A percentile compares a stretch with the other conserved stretches of the same genome.
These are phyloP conservation scores for Metschnikowia lachancei DNA, from an alignment of 805 yeast species.

Conservation along the genomic window DNA sequence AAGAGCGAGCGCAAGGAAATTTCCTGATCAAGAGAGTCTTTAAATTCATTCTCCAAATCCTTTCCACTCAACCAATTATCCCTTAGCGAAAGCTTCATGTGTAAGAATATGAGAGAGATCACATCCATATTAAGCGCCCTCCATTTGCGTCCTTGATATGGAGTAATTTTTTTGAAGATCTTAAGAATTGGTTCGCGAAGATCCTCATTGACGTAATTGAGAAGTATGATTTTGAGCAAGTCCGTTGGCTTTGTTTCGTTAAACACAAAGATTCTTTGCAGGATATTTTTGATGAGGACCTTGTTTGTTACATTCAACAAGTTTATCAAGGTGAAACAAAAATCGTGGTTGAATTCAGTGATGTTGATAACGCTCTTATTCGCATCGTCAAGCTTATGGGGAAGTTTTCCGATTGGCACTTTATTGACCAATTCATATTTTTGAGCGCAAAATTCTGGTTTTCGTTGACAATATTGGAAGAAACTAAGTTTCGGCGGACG, in stretches of 20 bases:
- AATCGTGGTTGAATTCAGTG: constrained; percentile 36
- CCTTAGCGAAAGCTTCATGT: constrained; percentile 64
- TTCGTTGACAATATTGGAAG: constrained; percentile 35
- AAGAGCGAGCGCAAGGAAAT: constrained; percentile 74
- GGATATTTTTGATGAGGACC: constrained; percentile 56
- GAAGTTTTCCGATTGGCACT: constrained; percentile 27
- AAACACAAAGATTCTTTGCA: constrained; percentile 68
- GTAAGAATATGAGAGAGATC: constrained; percentile 79
- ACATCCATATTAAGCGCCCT: constrained; percentile 89
- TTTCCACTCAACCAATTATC: constrained; percentile 89
- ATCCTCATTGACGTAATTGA: constrained; percentile 55
- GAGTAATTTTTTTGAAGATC: constrained; percentile 74
- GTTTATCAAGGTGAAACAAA: constrained; percentile 48
- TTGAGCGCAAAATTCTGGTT: constrained; percentile 2
- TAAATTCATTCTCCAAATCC: constrained; percentile 71
- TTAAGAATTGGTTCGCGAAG: constrained; percentile 70
- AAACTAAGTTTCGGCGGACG: constrained; percentile 33
- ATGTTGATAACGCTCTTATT: constrained; percentile 30
- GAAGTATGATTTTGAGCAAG: constrained; percentile 52
- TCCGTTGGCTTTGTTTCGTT: constrained; percentile 65
- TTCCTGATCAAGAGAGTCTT: constrained; percentile 81
- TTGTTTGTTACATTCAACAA: constrained; percentile 55
- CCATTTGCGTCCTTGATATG: constrained; percentile 94
- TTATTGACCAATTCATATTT: constrained; percentile 31
- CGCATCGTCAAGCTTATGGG: constrained; percentile 25